Conservation (phyloP, 1,284 basidiomycete genomes). For the Leccinum subrobustum region DNA sequence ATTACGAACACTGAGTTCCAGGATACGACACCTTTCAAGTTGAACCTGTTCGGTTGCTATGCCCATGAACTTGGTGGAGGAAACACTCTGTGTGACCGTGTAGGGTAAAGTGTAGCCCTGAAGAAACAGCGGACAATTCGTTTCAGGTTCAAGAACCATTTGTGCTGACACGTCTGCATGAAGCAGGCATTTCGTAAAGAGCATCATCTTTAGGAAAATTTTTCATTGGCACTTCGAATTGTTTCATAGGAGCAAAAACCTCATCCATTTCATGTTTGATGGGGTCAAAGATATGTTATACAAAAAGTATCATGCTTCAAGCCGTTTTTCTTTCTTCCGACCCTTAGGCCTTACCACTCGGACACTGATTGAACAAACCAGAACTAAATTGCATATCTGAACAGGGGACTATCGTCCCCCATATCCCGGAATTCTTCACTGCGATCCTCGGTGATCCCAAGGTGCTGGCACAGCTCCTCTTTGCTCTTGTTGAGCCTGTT, state of each 20-base stretch:
- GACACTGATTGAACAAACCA: not conserved
- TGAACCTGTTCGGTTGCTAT: no score
- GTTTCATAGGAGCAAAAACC: not conserved
- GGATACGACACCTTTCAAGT: no score
- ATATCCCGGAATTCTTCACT: slow-evolving; percentile 38
- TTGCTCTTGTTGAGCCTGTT: not conserved
- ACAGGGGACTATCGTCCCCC: slow-evolving; percentile 45
- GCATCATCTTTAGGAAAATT: no score
- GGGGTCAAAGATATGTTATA: not conserved
- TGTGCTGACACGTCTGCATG: no score
- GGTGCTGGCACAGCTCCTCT: not conserved
- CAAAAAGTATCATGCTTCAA: not conserved
- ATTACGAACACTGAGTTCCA: no score
- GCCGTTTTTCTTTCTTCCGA: not conserved
- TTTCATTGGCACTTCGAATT: not conserved
- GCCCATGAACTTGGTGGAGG: no score
- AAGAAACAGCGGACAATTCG: no score
- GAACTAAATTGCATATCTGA: not conserved
- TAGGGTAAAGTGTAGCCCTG: no score
- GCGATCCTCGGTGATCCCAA: slow-evolving; percentile 25
- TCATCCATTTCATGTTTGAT: not conserved
- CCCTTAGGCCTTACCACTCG: not conserved
- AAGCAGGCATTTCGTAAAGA: no score
- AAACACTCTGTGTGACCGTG: no score
- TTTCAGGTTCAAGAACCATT: no score